Conservation (phyloP, 768 basidiomycete genomes). For the Kwoniella dejecticola region DNA sequence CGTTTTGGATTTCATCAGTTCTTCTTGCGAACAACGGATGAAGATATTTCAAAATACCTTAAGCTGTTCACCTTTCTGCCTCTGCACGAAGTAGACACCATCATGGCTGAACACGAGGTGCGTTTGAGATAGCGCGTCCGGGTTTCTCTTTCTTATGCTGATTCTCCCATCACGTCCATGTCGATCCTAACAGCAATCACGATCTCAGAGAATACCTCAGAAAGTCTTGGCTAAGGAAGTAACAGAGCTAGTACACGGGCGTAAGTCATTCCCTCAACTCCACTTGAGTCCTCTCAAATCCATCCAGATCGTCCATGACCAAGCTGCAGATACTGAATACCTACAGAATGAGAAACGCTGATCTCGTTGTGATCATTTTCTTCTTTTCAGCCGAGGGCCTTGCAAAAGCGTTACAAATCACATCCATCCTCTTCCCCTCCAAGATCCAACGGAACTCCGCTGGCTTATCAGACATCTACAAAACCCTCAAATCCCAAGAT, state of each 20-base stretch:
- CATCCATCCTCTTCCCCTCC: constrained; percentile 58
- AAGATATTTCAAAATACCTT: constrained; percentile 76
- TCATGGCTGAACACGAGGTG: constrained; percentile 67
- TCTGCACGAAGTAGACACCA: constrained; percentile 61
- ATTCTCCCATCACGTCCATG: too few species aligned
- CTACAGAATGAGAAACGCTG: not conserved
- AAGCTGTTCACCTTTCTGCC: constrained; percentile 79
- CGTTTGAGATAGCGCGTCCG: constrained; percentile 8
- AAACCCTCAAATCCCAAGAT: constrained; percentile 61
- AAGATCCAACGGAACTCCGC: too few species aligned
- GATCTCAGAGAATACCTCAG: constrained; percentile 59
- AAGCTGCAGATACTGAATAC: constrained; percentile 7
- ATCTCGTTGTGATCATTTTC: not conserved
- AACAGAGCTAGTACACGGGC: constrained; percentile 65
- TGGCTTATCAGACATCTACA: too few species aligned
- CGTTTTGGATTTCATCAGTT: constrained; percentile 63
- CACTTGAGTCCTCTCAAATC: too few species aligned
- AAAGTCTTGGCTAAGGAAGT: constrained; percentile 63
- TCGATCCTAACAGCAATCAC: constrained; percentile 3
- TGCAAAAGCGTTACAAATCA: constrained; percentile 52
- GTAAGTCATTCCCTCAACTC: constrained; percentile 54
- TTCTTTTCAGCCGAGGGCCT: not conserved
- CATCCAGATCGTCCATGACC: too few species aligned
- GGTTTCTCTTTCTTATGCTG: not conserved
- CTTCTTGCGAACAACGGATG: constrained; percentile 78